Conservation (phyloP, 23 red algal species). For the Gracilariopsis chorda region DNA sequence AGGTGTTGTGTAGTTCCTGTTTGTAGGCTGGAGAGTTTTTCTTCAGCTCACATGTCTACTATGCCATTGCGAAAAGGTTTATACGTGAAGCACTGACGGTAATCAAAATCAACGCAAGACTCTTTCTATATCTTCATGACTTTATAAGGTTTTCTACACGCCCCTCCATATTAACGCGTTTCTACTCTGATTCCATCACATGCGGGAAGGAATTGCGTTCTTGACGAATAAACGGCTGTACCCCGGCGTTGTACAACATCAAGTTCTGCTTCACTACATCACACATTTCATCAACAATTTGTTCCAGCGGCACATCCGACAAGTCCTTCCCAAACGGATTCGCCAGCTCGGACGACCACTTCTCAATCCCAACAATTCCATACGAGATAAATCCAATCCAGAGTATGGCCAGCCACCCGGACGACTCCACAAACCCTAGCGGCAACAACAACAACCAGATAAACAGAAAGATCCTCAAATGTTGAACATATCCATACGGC, state of each 20-base stretch:
- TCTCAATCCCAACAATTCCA: slow-evolving; percentile 42
- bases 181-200: background rate
- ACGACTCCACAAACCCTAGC: slow-evolving; percentile 22
- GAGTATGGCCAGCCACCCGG: slow-evolving; percentile 40
- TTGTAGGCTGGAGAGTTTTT: too few species aligned
- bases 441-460: slow-evolving; percentile 56
- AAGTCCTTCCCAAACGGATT: slow-evolving; percentile 48
- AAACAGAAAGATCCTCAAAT: slow-evolving; percentile 35
- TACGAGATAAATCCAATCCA: slow-evolving; percentile 52
- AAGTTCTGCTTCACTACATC: background rate
- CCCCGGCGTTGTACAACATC: slow-evolving; percentile 3
- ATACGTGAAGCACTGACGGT: background rate
- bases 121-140: background rate
- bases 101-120: background rate
- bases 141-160: background rate
- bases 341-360: slow-evolving; percentile 20
- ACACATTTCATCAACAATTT: background rate
- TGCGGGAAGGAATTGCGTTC: slow-evolving; percentile 4
- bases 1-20: too few species aligned
- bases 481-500: slow-evolving; percentile 47
- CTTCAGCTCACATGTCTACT: too few species aligned
- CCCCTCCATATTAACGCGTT: background rate
- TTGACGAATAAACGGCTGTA: background rate
- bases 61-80: too few species aligned
- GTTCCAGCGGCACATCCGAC: slow-evolving; percentile 26